Evolutionary conservation across 441 rosid genomes (phyloP).

Genomic region (Brassica balearica): DNA sequence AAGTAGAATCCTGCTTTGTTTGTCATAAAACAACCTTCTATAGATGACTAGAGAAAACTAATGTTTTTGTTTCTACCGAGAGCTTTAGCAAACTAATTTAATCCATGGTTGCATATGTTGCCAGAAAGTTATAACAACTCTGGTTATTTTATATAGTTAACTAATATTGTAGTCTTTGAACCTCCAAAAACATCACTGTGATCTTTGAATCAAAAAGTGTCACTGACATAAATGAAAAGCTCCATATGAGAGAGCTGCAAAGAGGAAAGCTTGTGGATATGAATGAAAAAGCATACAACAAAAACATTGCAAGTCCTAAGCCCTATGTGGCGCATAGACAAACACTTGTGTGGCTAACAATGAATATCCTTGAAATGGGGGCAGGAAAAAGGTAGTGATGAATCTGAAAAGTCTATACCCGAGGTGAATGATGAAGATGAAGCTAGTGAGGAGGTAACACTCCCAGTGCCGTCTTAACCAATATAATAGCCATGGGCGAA

Average conservation of each 20-base stretch:
- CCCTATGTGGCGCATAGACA: neutral
- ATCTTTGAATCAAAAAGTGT: neutral
- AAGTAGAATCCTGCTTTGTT: no score
- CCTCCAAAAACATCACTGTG: neutral
- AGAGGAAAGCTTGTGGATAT: conserved; percentile 58
- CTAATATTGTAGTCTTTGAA: no score
- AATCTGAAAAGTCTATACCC: conserved; percentile 57
- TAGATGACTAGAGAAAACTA: no score
- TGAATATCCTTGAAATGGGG: conserved; percentile 16
- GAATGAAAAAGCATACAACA: conserved; percentile 57
- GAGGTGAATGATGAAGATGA: conserved; percentile 65
- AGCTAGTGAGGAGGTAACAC: conserved; percentile 52
- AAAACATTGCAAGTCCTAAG: conserved; percentile 53
- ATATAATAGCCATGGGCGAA: no score
- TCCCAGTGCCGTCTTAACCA: neutral
- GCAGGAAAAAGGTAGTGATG: conserved; percentile 65
- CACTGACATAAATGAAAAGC: conserved; percentile 49
- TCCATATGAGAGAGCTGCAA: conserved; percentile 64
- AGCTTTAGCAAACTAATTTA: no score
- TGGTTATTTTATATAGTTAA: no score
- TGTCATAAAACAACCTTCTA: no score
- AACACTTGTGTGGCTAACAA: neutral
- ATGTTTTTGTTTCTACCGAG: no score
- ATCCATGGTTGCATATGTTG: no score
- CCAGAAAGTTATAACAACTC: no score